A percentile compares a stretch with the other conserved stretches of the same genome.
Conservation (phyloP, 2,329 filamentous ascomycete species). For the Fusarium decemcellulare region DNA sequence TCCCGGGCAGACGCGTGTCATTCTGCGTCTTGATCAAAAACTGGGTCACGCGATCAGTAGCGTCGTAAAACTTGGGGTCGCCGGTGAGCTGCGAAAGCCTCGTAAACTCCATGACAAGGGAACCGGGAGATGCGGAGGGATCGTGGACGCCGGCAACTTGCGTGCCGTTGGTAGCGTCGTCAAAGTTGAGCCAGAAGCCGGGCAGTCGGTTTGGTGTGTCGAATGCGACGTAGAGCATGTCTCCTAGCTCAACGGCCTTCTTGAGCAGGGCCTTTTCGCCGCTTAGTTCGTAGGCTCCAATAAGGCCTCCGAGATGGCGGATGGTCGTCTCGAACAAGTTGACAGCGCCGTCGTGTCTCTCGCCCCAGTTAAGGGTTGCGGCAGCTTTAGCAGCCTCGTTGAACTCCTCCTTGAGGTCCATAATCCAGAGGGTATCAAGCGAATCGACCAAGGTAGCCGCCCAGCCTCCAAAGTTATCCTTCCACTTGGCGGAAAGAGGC, state of each 20-base stretch:
- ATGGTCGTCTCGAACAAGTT: slow-evolving; percentile 71
- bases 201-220: slow-evolving; percentile 69
- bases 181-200: slow-evolving; percentile 62
- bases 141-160: slow-evolving; percentile 66
- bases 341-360: slow-evolving; percentile 58
- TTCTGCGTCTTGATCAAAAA: slow-evolving; percentile 79
- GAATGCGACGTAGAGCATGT: slow-evolving; percentile 69
- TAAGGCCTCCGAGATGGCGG: slow-evolving; percentile 65
- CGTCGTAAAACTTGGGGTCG: slow-evolving; percentile 82
- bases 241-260: slow-evolving; percentile 66
- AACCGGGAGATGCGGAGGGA: slow-evolving; percentile 68
- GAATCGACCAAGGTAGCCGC: slow-evolving; percentile 73
- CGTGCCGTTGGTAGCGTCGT: slow-evolving; percentile 58
- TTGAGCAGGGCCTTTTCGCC: slow-evolving; percentile 59
- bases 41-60: slow-evolving; percentile 79
- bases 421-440: slow-evolving; percentile 74
- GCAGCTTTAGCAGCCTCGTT: slow-evolving; percentile 65
- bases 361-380: slow-evolving; percentile 65
- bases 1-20: slow-evolving; percentile 78
- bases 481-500: slow-evolving; percentile 62
- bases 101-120: slow-evolving; percentile 81
- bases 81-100: slow-evolving; percentile 80
- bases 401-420: slow-evolving; percentile 72
- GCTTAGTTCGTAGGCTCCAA: slow-evolving; percentile 66
- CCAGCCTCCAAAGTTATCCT: slow-evolving; percentile 68